Conservation (phyloP, 83 land plant species). For the Picea abies region DNA sequence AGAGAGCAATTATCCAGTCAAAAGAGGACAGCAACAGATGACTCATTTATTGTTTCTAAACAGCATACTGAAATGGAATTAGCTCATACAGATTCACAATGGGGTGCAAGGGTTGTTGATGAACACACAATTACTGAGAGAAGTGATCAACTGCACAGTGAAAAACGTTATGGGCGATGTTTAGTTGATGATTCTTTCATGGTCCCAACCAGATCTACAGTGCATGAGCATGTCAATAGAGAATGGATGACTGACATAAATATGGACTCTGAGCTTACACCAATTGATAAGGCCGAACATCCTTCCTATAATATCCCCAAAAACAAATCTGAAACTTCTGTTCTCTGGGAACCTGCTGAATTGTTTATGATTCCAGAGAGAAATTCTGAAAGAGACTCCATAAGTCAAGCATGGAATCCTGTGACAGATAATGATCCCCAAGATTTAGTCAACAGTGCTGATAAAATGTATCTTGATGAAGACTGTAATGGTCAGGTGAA, state of each 20-base stretch:
- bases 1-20: background rate
- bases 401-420: slow-evolving; percentile 12
- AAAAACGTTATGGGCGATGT: background rate
- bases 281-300: background rate
- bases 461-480: background rate
- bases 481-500: slow-evolving; percentile 1
- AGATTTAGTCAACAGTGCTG: slow-evolving; percentile 7
- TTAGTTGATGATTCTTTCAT: slow-evolving; percentile 20
- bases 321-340: slow-evolving; percentile 4
- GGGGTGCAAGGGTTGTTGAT: background rate
- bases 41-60: slow-evolving; percentile 16
- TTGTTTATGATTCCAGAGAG: slow-evolving; percentile 13
- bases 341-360: slow-evolving; percentile 8
- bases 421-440: slow-evolving; percentile 9
- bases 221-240: slow-evolving; percentile 9
- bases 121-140: background rate
- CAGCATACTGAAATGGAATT: background rate
- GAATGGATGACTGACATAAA: slow-evolving; percentile 13
- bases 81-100: background rate
- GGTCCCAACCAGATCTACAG: slow-evolving; percentile 10
- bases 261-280: slow-evolving; percentile 13
- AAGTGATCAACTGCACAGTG: slow-evolving; percentile 4
- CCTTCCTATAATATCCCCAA: background rate
- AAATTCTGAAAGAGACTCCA: slow-evolving; percentile 9
- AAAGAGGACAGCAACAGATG: slow-evolving; percentile 3